Conservation (phyloP, 768 basidiomycete genomes). For the Calocybe cyanea region DNA sequence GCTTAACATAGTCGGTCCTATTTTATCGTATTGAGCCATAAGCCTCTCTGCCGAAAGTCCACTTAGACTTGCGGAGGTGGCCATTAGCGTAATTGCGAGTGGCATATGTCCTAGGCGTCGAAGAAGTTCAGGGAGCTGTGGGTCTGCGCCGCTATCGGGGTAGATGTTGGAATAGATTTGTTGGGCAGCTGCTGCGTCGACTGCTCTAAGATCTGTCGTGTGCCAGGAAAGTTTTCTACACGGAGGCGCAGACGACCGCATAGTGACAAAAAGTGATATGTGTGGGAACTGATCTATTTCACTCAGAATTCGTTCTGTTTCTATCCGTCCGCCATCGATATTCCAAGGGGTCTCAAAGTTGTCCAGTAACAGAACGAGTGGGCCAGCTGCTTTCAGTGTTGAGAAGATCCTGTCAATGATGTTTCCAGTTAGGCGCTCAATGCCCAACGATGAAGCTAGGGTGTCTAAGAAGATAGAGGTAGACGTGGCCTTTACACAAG, state of each 20-base stretch:
- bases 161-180: conserved; percentile 20
- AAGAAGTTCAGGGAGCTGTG: conserved; percentile 20
- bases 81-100: too few relatives aligned
- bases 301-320: not conserved
- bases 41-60: conserved; percentile 33
- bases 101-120: conserved; percentile 21
- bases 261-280: not conserved
- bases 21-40: conserved; percentile 23
- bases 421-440: conserved; percentile 10
- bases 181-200: conserved; percentile 17
- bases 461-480: conserved; percentile 20
- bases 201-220: conserved; percentile 8
- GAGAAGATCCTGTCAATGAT: conserved; percentile 15
- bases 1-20: too few relatives aligned
- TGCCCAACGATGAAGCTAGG: conserved; percentile 17
- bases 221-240: conserved; percentile 24
- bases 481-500: too few relatives aligned
- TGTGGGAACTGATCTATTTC: not conserved
- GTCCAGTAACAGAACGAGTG: conserved; percentile 25
- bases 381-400: conserved; percentile 7
- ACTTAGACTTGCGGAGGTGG: too few relatives aligned
- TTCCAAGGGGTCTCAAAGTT: conserved; percentile 34
- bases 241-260: conserved; percentile 13
- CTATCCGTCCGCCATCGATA: not conserved
- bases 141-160: conserved; percentile 15